Conservation (phyloP, 2,329 filamentous ascomycete genomes). For the Onygena corvina region DNA sequence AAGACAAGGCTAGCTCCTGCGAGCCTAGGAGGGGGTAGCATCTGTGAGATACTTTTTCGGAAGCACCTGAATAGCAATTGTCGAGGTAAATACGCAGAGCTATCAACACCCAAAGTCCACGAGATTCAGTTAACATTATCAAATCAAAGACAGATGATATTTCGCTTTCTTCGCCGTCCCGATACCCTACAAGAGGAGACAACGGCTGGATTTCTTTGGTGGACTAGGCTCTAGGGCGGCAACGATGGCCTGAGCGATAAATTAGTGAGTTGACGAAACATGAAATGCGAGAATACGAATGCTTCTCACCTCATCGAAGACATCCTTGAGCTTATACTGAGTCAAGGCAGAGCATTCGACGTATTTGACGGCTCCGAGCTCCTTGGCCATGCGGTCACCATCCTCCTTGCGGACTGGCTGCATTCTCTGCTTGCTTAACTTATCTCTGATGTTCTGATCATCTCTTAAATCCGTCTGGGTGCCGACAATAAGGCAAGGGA, state of each 20-base stretch:
- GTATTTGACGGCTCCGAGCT: conserved; percentile 95
- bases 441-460: conserved; percentile 74
- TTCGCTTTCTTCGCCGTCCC: not conserved
- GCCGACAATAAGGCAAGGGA: conserved; percentile 93
- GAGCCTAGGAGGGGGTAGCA: not conserved
- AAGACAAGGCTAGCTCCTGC: not conserved
- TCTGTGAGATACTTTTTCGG: not conserved
- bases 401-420: conserved; percentile 81
- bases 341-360: conserved; percentile 97
- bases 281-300: not conserved
- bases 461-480: conserved; percentile 95
- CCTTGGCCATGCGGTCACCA: conserved; percentile 91
- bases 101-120: conserved; percentile 1
- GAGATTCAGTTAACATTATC: conserved; percentile 1
- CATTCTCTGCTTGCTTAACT: conserved; percentile 95
- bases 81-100: conserved; percentile 2
- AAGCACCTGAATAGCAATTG: conserved; percentile 1
- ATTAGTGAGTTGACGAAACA: conserved; percentile 17
- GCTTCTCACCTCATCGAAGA: conserved; percentile 82
- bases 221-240: conserved; percentile 74
- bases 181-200: conserved; percentile 5
- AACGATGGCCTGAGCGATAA: conserved; percentile 65
- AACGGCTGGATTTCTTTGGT: conserved; percentile 9
- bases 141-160: not conserved
- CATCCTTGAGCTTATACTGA: conserved; percentile 97